Base-by-base conservation (phyloP, 805 yeast species). In the Nakazawaea ambrosiae region DNA sequence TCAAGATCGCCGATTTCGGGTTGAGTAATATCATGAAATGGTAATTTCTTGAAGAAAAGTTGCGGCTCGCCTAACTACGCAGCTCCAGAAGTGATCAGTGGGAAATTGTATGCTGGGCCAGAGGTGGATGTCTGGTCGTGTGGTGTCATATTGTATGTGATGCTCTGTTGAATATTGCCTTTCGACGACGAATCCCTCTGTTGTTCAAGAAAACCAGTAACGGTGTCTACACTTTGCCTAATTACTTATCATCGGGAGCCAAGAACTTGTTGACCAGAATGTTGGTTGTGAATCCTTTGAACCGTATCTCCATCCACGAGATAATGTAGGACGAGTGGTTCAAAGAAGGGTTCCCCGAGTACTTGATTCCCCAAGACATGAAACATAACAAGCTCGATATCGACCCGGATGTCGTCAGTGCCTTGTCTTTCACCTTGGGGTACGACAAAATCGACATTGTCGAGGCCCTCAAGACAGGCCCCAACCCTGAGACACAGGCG, bases 51-150 rank as follows among this genome's bases (percentile, higher is more conserved):
- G 53, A 90, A 89, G 55, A 89, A 97, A 2, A 78, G 89, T 49
- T 90, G 97, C 64, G 97, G 97, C 4, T 82, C 95, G 6, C 97
- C 97, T 39, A 90, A 90, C 55, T 89, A 89, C 58, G 97, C 97
- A 5, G 97, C 97, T 0, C 97, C 97, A 1, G 97, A 89, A 60
- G 97, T 89, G 20, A 89, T 89, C 41, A 78, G 89, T 44, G 97
- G 97, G 25, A 87, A 90, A 56, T 68, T 90, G 37, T 90, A 89
- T 50, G 97, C 97, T 2, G 97, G 97, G 8, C 97, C 97, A 3
- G 97, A 90, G 60, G 97, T 90, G 33, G 97, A 89, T 58, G 96
- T 89, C 39, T 89, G 97, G 97, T 83, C 95, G 0, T 84, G 95
- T 54, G 97, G 97, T 51, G 97, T 90, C 27, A 88, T 90, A 33